Evolutionary conservation across 306 rosid genomes (phyloP), one percentile per base, ranked within the genome.

Genomic region (Herpetospermum pedunculosum): DNA sequence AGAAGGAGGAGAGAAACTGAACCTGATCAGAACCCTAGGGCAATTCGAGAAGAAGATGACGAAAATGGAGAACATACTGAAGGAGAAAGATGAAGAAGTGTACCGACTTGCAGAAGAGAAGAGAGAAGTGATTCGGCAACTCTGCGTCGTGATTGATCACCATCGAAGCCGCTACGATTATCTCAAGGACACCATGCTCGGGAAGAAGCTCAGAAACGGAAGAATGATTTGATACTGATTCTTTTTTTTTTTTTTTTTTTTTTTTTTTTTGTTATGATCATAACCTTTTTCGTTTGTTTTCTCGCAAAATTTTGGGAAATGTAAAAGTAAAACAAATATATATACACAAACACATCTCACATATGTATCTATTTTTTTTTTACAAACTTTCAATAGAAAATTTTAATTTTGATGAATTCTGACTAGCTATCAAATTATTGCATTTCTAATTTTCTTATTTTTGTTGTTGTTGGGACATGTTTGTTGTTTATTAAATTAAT

Each of bases 41-140:
- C 84, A 85, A 52, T 84, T 92, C n/a, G 88, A 92, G 79, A 79
- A 84, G 77, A 87, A 81, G 76, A 78, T 85, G 48, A 38, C 32
- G 7, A 85, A 78, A 65, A 79, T 88, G 79, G 94, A 84, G 74
- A 85, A 44, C 75, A 75, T 43, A 11, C 14, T 90, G 10, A 84
- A 74, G 54, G 96, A 85, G 75, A 90, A 80, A 49, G 89, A 92
- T 37, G 91, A 78, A 44, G 88, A 80, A 34, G 69, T 90, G 70
- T n/a, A 73, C 46, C 63, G 71, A 16, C 80, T 88, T 63, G 89
- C 84, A 13, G 96, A 90, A 77, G 86, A 82, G 77, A 92, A 92
- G 84, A 83, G 81, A 54, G 96, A 88, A 79, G 98, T 85, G 41
- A 90, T 92, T 74, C 86, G 89, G 78, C 96, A 90, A 18, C 91